Evolutionary conservation across 1,284 basidiomycete genomes (phyloP).

Genomic region (Sanghuangporus weigelae): DNA sequence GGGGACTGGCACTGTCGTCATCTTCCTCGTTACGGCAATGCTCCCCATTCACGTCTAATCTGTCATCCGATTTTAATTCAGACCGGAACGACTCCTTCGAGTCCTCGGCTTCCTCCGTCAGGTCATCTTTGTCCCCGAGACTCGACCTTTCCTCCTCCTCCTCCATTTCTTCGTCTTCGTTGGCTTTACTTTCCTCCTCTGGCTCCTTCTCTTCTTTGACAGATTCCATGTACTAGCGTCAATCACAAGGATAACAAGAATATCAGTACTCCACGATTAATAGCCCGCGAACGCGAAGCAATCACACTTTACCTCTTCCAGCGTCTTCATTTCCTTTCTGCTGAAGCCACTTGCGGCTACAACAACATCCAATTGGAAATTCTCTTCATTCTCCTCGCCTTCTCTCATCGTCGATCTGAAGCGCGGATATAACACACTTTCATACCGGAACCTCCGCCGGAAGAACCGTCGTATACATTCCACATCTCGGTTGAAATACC

Average conservation of each 20-base stretch:
- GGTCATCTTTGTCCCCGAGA: slow-evolving; percentile 24
- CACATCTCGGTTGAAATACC: slow-evolving; percentile 99
- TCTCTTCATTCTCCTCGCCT: slow-evolving; percentile 37
- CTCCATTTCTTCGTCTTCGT: slow-evolving; percentile 32
- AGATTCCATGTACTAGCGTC: slow-evolving; percentile 59
- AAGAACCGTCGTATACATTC: slow-evolving; percentile 96
- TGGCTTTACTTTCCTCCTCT: slow-evolving; percentile 27
- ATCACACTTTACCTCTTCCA: slow-evolving; percentile 68
- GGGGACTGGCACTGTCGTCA: neutral
- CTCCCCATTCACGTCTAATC: neutral
- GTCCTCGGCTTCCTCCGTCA: slow-evolving; percentile 27
- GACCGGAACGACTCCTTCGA: slow-evolving; percentile 1
- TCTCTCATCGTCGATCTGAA: slow-evolving; percentile 64
- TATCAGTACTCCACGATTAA: neutral
- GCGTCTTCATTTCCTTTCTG: slow-evolving; percentile 70
- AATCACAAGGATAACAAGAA: neutral
- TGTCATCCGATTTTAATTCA: slow-evolving; percentile 20
- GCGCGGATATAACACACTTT: slow-evolving; percentile 83
- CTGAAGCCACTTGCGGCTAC: slow-evolving; percentile 92
- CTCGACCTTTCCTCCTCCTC: slow-evolving; percentile 30
- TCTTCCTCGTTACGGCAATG: neutral
- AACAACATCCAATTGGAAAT: slow-evolving; percentile 78
- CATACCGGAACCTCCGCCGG: slow-evolving; percentile 86
- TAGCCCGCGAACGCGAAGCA: slow-evolving; percentile 20
- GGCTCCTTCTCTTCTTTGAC: slow-evolving; percentile 38